Evolutionary conservation across 768 basidiomycete species (phyloP).

Genomic region (Phallus indusiatus): DNA sequence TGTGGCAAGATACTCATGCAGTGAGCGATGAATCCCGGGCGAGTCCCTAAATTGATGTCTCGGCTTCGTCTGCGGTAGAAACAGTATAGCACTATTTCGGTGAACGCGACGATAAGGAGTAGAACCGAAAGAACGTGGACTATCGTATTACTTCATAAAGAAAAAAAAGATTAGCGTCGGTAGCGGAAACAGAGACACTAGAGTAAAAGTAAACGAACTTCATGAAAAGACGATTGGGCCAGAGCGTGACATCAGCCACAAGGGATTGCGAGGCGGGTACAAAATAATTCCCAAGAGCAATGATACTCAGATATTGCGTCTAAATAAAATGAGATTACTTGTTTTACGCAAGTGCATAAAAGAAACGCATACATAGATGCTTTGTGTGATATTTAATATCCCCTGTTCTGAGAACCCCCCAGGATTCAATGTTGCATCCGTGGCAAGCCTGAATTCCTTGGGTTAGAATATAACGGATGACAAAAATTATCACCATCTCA

Average conservation of each 20-base stretch:
- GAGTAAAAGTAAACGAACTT: constrained; percentile 34
- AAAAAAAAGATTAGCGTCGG: not conserved
- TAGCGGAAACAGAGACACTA: not conserved
- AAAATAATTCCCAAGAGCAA: constrained; percentile 55
- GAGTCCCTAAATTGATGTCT: constrained; percentile 39
- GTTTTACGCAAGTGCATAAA: not conserved
- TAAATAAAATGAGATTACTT: constrained; percentile 15
- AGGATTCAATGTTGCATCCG: constrained; percentile 25
- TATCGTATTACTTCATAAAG: constrained; percentile 36
- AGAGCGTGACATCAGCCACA: constrained; percentile 29
- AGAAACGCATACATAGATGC: constrained; percentile 38
- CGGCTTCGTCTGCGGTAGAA: constrained; percentile 38
- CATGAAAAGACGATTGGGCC: constrained; percentile 40
- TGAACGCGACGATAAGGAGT: constrained; percentile 38
- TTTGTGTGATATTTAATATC: constrained; percentile 42
- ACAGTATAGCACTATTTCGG: constrained; percentile 40
- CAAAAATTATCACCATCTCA: constrained; percentile 19
- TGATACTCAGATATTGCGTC: constrained; percentile 50
- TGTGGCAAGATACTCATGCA: constrained; percentile 3
- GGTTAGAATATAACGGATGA: not conserved
- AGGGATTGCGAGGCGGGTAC: constrained; percentile 29
- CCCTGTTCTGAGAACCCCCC: constrained; percentile 34
- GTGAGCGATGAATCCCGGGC: constrained; percentile 50
- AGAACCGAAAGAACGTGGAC: constrained; percentile 40
- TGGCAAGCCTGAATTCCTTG: not conserved